Evolutionary conservation across 768 basidiomycete species (phyloP).

Genomic region (Rhodosporidiobolus odoratus): DNA sequence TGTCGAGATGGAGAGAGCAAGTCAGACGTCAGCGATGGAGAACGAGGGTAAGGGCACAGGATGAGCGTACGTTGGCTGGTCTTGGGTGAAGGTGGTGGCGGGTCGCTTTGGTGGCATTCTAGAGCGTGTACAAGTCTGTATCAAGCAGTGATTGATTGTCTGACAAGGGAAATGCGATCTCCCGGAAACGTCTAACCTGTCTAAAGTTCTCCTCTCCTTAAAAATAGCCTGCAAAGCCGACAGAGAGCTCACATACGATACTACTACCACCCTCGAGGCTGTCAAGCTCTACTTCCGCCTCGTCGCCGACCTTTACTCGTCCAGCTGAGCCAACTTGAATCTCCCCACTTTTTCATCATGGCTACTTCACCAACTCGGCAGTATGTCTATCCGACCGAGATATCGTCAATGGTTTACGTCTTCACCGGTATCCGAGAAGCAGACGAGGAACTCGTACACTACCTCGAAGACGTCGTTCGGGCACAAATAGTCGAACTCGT

Average conservation of each 20-base stretch:
- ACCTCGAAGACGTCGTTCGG: constrained; percentile 91
- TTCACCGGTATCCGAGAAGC: constrained; percentile 94
- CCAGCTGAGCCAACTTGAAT: not conserved
- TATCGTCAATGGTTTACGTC: constrained; percentile 56
- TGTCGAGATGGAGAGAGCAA: not conserved
- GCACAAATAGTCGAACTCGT: constrained; percentile 88
- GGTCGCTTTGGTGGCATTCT: constrained; percentile 12
- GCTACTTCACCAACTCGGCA: not conserved
- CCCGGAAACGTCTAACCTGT: too few species aligned
- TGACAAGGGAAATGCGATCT: not conserved
- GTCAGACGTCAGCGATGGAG: not conserved
- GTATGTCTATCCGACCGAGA: constrained; percentile 15
- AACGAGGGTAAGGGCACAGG: not conserved
- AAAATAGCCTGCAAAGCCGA: too few species aligned
- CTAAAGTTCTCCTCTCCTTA: too few species aligned
- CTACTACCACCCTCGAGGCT: too few species aligned
- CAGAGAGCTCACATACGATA: too few species aligned
- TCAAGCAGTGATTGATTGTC: not conserved
- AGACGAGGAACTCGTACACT: constrained; percentile 74
- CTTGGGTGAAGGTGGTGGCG: constrained; percentile 10
- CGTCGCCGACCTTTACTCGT: not conserved
- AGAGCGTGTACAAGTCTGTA: not conserved
- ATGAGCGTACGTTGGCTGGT: constrained; percentile 3
- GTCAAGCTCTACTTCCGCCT: not conserved
- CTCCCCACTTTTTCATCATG: not conserved